Evolutionary conservation across 192 early-diverging fungal genomes (phyloP), one percentile per base, ranked within the genome.

Genomic region (Umbelopsis ramanniana): DNA sequence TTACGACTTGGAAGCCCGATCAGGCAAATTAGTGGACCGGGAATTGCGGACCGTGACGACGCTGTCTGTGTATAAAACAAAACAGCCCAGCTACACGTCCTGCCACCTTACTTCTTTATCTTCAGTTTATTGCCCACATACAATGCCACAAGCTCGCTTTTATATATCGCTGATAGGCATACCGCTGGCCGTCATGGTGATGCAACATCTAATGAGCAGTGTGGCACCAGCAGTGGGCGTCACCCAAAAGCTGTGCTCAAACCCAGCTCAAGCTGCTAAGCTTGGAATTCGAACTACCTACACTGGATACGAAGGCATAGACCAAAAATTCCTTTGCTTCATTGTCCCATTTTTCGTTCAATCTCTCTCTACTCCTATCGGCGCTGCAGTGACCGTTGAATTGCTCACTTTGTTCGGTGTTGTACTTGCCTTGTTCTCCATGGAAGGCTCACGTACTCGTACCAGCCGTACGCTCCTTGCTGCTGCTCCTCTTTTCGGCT

Each of bases 321-420:
- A 72, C 21, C 57, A 63, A 63, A 33, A 35, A 2, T 72, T 72
- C 54, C n/a, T 72, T 17, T 72, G 71, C 38, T 57, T 54, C n/a
- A 72, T 72, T 22, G 71, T 72, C 6, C 52, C 54, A 9, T 72
- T 72, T 15, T 72, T 72, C 52, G n/a, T 19, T 3, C 38, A 72
- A 24, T 23, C 52, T 23, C 33, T 72, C 3, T 14, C 45, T n/a
- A 46, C 45, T 11, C 33, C 52, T 15, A 17, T 46, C 9, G 71
- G 71, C 12, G 35, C 9, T 24, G 71, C 37, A 15, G 26, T 46
- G 35, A 46, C 24, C 21, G 35, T 24, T 0, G 52, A 53, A 1
- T 23, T 55, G 9, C 52, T 72, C 3, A 43, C 29, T 5, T 53
- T 72, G 22, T 46, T 60, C n/a, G 45, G 40, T 12, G 71, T 60